These are phyloP conservation scores for Prunus armeniaca DNA, from an alignment of 306 rosid genomes.

Conservation along the genomic window DNA sequence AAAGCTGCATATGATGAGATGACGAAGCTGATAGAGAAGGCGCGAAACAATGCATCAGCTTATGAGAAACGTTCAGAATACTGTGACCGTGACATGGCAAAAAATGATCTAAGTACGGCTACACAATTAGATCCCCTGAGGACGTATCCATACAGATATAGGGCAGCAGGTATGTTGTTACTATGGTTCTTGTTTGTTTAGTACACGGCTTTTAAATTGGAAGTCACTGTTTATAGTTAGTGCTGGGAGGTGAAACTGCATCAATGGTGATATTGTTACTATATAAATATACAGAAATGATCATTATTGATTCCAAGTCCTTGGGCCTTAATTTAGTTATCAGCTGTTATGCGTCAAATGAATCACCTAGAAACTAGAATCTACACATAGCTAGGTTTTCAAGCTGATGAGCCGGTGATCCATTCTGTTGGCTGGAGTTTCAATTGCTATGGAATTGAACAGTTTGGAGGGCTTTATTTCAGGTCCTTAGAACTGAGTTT, in stretches of 20 bases:
- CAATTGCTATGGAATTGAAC: neutral
- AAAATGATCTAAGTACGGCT: constrained; percentile 74
- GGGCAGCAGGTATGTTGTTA: constrained; percentile 79
- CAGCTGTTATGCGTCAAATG: neutral
- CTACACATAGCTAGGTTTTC: neutral
- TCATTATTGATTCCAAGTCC: neutral
- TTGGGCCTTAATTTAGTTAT: neutral
- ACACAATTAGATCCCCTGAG: constrained; percentile 80
- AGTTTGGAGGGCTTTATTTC: neutral
- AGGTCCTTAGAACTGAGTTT: neutral
- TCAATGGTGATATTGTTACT: neutral
- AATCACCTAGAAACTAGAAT: neutral
- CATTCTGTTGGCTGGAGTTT: constrained; percentile 12
- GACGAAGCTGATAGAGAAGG: constrained; percentile 90
- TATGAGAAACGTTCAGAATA: constrained; percentile 93
- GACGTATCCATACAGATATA: constrained; percentile 91
- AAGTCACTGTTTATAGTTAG: constrained; percentile 13
- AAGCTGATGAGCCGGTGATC: neutral
- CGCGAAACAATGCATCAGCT: constrained; percentile 80
- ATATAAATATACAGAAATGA: neutral
- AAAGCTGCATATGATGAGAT: constrained; percentile 93
- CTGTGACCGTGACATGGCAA: constrained; percentile 96
- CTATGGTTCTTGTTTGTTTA: neutral
- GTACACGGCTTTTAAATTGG: constrained; percentile 13
- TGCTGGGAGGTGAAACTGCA: neutral